A percentile compares a stretch with the other conserved stretches of the same genome.
Conservation (phyloP, 306 rosid genomes). For the Glycine tomentella region DNA sequence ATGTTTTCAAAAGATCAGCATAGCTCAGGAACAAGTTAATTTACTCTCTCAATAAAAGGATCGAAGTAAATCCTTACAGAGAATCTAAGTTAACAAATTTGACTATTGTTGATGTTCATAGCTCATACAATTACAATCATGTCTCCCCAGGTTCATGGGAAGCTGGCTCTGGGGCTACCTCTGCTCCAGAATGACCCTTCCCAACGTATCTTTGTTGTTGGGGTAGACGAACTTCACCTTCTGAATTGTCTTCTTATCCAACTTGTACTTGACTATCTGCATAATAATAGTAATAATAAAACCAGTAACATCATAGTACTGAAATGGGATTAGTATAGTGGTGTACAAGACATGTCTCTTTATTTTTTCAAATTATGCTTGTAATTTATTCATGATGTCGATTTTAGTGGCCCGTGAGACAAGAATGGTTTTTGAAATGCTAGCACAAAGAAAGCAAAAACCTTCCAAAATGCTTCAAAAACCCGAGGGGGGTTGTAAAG, state of each 20-base stretch:
- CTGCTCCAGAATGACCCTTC: slow-evolving; percentile 55
- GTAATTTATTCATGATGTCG: too few species aligned
- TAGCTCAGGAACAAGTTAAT: background rate
- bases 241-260: slow-evolving; percentile 73
- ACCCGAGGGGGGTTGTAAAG: too few species aligned
- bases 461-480: too few species aligned
- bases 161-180: slow-evolving; percentile 31
- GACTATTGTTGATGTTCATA: background rate
- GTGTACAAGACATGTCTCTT: background rate
- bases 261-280: slow-evolving; percentile 73
- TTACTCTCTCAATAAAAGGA: background rate
- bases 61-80: background rate
- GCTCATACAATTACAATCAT: background rate
- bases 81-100: background rate
- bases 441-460: too few species aligned
- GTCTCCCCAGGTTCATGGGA: background rate
- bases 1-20: background rate
- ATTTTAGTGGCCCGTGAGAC: too few species aligned
- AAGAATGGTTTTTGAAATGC: too few species aligned
- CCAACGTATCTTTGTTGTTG: slow-evolving; percentile 55
- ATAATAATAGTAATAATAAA: background rate
- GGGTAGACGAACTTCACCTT: slow-evolving; percentile 79
- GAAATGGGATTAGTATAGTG: background rate
- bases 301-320: background rate
- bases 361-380: too few species aligned